Conservation (phyloP, 1,139 yeast species). For the Geotrichum macrosporum region DNA sequence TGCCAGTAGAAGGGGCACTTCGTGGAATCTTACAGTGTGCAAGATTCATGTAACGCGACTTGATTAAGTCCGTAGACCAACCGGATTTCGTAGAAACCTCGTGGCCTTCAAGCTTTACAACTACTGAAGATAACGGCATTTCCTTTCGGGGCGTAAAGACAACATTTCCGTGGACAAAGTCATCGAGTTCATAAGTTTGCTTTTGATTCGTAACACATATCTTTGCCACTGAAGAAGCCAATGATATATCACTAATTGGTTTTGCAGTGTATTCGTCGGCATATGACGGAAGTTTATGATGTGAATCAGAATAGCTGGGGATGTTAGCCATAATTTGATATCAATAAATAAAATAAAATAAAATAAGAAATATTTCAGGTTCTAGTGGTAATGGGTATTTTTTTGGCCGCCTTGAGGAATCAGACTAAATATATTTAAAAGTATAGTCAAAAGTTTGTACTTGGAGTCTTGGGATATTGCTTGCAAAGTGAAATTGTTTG, state of each 20-base stretch:
- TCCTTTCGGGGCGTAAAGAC: neutral
- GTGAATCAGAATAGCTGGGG: neutral
- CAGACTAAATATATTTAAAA: no score
- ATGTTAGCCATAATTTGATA: neutral
- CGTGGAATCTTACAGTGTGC: neutral
- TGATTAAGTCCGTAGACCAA: neutral
- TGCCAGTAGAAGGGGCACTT: neutral
- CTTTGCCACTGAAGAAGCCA: neutral
- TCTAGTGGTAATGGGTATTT: no score
- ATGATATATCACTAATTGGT: neutral
- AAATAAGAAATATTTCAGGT: no score
- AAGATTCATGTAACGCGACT: neutral
- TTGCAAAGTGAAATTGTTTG: no score
- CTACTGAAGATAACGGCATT: neutral
- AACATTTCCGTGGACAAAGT: neutral
- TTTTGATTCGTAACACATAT: neutral
- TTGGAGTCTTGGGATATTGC: no score
- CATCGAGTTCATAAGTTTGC: neutral
- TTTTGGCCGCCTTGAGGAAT: no score
- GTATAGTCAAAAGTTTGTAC: no score
- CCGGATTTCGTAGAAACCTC: neutral
- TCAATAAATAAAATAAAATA: no score
- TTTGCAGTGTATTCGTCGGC: neutral
- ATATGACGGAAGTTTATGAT: neutral
- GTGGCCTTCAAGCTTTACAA: neutral